Conservation (phyloP, 2,329 filamentous ascomycete species). For the Phaeoacremonium minimum region DNA sequence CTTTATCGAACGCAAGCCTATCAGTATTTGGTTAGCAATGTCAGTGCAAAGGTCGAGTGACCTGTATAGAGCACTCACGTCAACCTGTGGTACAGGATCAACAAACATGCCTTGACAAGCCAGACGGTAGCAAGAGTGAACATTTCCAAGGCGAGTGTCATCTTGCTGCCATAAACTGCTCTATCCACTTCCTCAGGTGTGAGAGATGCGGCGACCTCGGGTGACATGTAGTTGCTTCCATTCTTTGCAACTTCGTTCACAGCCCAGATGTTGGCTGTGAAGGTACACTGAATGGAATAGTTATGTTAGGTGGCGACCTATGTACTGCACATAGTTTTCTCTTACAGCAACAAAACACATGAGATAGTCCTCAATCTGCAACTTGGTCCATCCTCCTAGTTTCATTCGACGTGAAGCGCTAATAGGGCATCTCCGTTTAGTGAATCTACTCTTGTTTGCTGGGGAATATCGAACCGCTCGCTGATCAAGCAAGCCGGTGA, state of each 20-base stretch:
- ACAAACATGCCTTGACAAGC: conserved; percentile 50
- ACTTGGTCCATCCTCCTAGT: background rate
- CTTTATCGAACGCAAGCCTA: no score
- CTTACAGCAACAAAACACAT: background rate
- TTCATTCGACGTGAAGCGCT: background rate
- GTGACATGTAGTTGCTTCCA: background rate
- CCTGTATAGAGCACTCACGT: conserved; percentile 37
- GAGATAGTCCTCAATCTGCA: background rate
- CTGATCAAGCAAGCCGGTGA: no score
- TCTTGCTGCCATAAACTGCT: conserved; percentile 51
- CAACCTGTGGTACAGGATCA: conserved; percentile 53
- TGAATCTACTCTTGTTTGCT: no score
- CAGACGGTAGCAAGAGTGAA: conserved; percentile 58
- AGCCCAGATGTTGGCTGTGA: background rate
- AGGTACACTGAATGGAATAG: background rate
- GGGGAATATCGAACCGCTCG: no score
- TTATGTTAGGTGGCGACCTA: background rate
- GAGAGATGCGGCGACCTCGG: conserved; percentile 19
- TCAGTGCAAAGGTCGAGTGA: no score
- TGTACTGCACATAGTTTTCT: background rate
- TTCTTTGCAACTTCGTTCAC: background rate
- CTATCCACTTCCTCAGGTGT: conserved; percentile 37
- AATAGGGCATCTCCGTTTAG: no score
- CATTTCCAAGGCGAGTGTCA: conserved; percentile 58
- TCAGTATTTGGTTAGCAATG: no score